These are phyloP conservation scores for Solanum arcanum DNA, from an alignment of 257 asterid genomes.

Conservation along the genomic window DNA sequence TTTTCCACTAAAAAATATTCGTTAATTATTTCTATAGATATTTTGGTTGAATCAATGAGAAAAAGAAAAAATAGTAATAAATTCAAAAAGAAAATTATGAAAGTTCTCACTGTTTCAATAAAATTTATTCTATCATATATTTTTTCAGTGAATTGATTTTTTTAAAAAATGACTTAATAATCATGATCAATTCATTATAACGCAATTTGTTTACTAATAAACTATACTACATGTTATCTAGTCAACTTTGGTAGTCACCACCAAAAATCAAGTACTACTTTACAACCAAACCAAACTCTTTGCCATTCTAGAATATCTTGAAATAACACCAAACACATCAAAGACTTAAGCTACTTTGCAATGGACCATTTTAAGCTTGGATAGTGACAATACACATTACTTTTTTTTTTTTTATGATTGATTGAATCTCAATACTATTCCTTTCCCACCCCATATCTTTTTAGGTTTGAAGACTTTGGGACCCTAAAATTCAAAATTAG, in stretches of 20 bases:
- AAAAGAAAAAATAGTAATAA: too few relatives aligned
- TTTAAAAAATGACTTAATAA: too few relatives aligned
- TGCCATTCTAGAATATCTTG: not conserved
- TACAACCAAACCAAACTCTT: slow-evolving; percentile 1
- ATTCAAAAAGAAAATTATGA: not conserved
- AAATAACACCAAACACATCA: not conserved
- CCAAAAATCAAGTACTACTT: not conserved
- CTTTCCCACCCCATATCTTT: not conserved
- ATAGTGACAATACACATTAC: not conserved
- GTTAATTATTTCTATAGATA: too few relatives aligned
- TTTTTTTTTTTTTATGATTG: not conserved
- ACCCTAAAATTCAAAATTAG: not conserved
- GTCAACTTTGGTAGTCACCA: not conserved
- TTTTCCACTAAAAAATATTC: not conserved
- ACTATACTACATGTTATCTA: not conserved
- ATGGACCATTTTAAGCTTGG: not conserved
- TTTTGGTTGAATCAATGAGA: too few relatives aligned
- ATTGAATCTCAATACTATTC: not conserved
- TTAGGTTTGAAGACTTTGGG: not conserved
- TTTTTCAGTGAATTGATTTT: not conserved
- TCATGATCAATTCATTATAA: too few relatives aligned
- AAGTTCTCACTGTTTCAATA: too few relatives aligned
- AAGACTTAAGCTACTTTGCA: not conserved
- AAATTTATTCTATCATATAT: too few relatives aligned
- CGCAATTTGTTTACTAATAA: too few relatives aligned